A percentile compares a stretch with the other conserved stretches of the same genome.
These are phyloP conservation scores for Globisporangium splendens DNA, from an alignment of 352 stramenopile species.

Conservation along the genomic window DNA sequence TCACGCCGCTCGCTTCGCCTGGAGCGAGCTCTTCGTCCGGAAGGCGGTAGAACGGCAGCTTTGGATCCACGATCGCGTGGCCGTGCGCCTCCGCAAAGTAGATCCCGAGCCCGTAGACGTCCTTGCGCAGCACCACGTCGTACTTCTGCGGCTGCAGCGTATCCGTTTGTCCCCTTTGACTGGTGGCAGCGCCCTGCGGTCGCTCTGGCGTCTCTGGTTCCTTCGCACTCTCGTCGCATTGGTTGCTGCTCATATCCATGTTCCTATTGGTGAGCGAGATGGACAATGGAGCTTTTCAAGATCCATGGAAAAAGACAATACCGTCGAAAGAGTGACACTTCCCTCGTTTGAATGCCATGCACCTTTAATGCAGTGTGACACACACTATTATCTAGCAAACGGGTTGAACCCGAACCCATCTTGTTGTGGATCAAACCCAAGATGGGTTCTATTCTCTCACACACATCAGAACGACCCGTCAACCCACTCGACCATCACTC, in stretches of 20 bases:
- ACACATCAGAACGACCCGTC: no score
- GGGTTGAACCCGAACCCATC: no score
- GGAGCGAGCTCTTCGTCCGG: constrained; percentile 44
- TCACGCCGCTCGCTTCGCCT: constrained; percentile 52
- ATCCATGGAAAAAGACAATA: background rate
- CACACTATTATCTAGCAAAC: no score
- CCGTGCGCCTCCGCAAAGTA: constrained; percentile 51
- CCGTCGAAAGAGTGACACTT: no score
- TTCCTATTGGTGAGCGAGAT: no score
- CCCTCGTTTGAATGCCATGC: no score
- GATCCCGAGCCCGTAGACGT: constrained; percentile 63
- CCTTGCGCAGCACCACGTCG: constrained; percentile 51
- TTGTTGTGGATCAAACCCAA: no score
- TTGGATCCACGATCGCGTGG: constrained; percentile 48
- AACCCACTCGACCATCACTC: no score
- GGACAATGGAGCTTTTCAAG: constrained; percentile 3
- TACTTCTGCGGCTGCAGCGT: constrained; percentile 14
- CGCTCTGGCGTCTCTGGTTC: no score
- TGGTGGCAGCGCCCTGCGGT: background rate
- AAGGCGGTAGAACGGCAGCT: constrained; percentile 65
- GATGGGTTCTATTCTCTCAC: no score
- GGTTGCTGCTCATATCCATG: background rate
- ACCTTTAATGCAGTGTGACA: no score
- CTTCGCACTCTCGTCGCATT: background rate
- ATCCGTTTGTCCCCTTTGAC: background rate